phyloP scores from a whole-genome alignment of 2,329 filamentous ascomycete genomes.

The Ascochyta lentis region DNA sequence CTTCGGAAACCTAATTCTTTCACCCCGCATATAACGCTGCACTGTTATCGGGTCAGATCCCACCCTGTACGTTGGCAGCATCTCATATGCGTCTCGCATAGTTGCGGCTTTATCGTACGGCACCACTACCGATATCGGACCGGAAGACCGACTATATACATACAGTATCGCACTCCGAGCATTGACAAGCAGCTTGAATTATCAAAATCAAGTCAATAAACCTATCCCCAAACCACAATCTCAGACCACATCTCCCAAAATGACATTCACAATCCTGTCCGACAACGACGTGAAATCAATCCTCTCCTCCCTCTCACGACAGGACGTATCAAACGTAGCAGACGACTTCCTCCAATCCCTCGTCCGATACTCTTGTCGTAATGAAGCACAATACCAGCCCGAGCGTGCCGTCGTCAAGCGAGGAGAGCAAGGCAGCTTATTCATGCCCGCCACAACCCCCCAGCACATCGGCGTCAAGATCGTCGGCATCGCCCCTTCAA shows the following conservation, averaged over 20 bases:
- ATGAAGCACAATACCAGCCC: constrained; percentile 50
- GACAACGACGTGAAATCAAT: constrained; percentile 40
- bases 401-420: constrained; percentile 52
- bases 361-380: constrained; percentile 33
- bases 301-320: constrained; percentile 38
- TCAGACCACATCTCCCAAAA: not conserved
- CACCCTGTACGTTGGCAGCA: no score
- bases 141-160: not conserved
- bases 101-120: not conserved
- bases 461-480: constrained; percentile 74
- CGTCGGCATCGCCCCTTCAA: constrained; percentile 64
- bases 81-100: not conserved
- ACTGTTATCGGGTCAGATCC: not conserved
- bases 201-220: not conserved
- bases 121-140: constrained; percentile 5
- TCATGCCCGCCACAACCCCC: constrained; percentile 74
- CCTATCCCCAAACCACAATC: not conserved
- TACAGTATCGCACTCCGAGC: constrained; percentile 2
- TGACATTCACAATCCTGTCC: constrained; percentile 25
- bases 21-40: not conserved
- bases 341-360: constrained; percentile 31
- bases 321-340: constrained; percentile 5
- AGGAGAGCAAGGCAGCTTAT: constrained; percentile 65
- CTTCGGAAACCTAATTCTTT: not conserved
- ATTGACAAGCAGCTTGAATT: not conserved